Percentiles rank a stretch among this genome's conserved stretches.
phyloP scores from a whole-genome alignment of 2,329 filamentous ascomycete genomes.

The Fusarium devonianum region DNA sequence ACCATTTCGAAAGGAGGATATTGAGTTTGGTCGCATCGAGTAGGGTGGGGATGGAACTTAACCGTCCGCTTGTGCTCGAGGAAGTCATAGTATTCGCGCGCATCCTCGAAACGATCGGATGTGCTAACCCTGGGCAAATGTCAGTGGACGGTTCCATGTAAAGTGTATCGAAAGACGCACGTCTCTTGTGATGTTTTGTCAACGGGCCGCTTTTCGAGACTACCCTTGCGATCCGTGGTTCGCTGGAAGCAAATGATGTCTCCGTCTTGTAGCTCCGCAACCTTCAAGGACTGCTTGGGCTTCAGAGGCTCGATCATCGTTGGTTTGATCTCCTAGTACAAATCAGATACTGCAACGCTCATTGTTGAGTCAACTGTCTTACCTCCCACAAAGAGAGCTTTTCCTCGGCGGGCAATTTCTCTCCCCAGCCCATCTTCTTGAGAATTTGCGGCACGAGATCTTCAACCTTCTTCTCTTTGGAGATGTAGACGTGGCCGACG shows the following conservation, averaged over 20 bases:
- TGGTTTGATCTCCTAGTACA: conserved; percentile 83
- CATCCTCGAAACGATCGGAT: conserved; percentile 70
- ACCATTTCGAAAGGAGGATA: conserved; percentile 76
- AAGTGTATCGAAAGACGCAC: conserved; percentile 36
- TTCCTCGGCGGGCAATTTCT: conserved; percentile 70
- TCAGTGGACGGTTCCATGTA: conserved; percentile 14
- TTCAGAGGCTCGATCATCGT: conserved; percentile 97
- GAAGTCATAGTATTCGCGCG: conserved; percentile 91
- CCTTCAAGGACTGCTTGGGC: conserved; percentile 84
- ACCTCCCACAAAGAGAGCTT: conserved; percentile 79
- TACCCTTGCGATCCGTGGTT: conserved; percentile 57
- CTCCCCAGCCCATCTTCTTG: conserved; percentile 85
- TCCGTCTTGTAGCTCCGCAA: conserved; percentile 94
- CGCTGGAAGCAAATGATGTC: conserved; percentile 96
- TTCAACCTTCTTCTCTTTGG: conserved; percentile 84
- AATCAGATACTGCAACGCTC: conserved; percentile 7
- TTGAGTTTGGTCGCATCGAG: conserved; percentile 61
- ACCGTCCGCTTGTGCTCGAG: conserved; percentile 83
- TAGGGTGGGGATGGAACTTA: conserved; percentile 75
- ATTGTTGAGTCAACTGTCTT: conserved; percentile 32
- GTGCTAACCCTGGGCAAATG: conserved; percentile 24
- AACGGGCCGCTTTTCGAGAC: conserved; percentile 37
- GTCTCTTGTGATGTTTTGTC: conserved; percentile 45
- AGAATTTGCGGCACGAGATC: conserved; percentile 82
- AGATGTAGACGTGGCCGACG: conserved; percentile 85